These are phyloP conservation scores for Saprolegnia diclina DNA, from an alignment of 352 stramenopile genomes.

Conservation along the genomic window DNA sequence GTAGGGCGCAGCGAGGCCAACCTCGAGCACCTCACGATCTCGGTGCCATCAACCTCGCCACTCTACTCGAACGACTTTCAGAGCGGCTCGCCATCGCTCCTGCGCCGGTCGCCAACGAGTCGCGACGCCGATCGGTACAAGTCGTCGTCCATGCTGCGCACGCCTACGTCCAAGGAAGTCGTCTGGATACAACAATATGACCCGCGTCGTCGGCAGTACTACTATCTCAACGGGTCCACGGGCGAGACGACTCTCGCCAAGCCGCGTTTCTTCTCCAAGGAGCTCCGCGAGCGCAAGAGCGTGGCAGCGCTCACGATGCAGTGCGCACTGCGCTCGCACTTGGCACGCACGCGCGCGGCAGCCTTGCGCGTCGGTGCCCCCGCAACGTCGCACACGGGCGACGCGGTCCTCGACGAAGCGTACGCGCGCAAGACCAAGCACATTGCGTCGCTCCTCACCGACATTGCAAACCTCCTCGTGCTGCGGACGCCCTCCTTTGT, in stretches of 20 bases:
- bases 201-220: constrained; percentile 32
- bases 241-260: constrained; percentile 36
- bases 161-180: not conserved
- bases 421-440: constrained; percentile 32
- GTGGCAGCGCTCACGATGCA: constrained; percentile 46
- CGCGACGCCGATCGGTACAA: not conserved
- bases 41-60: not conserved
- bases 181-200: constrained; percentile 47
- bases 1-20: not conserved
- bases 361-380: constrained; percentile 31
- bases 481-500: not conserved
- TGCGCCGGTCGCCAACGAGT: not conserved
- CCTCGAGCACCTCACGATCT: not conserved
- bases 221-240: constrained; percentile 36
- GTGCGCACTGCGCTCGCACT: constrained; percentile 41
- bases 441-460: constrained; percentile 27
- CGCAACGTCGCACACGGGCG: constrained; percentile 38
- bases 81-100: not conserved
- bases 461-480: constrained; percentile 16
- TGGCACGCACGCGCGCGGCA: constrained; percentile 33
- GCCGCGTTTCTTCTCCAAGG: constrained; percentile 34
- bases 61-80: not conserved
- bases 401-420: constrained; percentile 32
- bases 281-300: not conserved
- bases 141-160: not conserved